These are phyloP conservation scores for Cladosporium colombiae DNA, from an alignment of 2,329 filamentous ascomycete species.

Conservation along the genomic window DNA sequence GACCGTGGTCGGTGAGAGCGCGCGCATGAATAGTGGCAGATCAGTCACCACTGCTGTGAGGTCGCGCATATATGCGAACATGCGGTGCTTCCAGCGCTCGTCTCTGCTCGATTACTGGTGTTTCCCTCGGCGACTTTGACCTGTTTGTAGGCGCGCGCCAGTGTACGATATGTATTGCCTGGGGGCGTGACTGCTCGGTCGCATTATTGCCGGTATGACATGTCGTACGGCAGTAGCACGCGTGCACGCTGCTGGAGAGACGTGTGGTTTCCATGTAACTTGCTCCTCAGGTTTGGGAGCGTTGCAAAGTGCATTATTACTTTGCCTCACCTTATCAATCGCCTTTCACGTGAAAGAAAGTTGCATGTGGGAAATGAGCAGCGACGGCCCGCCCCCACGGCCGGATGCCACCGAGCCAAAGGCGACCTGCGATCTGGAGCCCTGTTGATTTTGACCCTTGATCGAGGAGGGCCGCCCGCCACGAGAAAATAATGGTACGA, in stretches of 20 bases:
- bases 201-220: not conserved
- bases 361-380: not conserved
- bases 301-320: not conserved
- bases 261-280: not conserved
- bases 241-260: not conserved
- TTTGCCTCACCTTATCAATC: not conserved
- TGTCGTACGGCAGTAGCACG: not conserved
- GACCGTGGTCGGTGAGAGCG: not conserved
- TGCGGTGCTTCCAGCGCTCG: conserved; percentile 7
- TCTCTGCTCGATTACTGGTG: not conserved
- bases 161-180: not conserved
- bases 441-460: conserved; percentile 8
- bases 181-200: not conserved
- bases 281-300: not conserved
- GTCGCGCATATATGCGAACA: not conserved
- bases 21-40: not conserved
- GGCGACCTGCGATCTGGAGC: conserved; percentile 12
- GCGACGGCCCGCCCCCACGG: not conserved
- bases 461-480: conserved; percentile 5
- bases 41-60: conserved; percentile 3
- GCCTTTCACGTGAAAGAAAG: conserved; percentile 10
- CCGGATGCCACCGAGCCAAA: not conserved
- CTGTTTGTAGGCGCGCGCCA: not conserved
- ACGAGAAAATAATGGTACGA: conserved; percentile 17
- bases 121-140: not conserved